phyloP scores from a whole-genome alignment of 202 grass and related monocot genomes.

The Hordeum pubiflorum region DNA sequence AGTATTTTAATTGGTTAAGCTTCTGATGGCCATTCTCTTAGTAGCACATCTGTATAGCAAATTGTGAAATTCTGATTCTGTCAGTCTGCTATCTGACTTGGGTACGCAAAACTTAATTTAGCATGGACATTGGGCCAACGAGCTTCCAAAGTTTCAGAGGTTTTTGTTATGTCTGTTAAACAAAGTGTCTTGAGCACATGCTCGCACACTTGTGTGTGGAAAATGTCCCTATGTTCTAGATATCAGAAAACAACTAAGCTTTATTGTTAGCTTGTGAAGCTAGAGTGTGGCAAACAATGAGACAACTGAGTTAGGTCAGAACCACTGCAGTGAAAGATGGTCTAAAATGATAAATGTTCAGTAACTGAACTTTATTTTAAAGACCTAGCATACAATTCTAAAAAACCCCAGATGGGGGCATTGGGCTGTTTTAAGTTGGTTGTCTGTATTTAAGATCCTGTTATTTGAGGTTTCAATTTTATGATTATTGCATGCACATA shows the following conservation, averaged over 20 bases:
- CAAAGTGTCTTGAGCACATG: background rate
- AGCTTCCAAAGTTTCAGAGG: background rate
- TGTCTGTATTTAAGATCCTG: background rate
- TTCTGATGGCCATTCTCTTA: background rate
- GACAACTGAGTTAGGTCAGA: background rate
- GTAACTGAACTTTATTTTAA: background rate
- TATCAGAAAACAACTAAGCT: background rate
- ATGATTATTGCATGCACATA: background rate
- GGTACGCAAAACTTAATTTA: background rate
- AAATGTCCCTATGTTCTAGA: background rate
- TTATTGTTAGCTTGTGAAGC: slow-evolving; percentile 16
- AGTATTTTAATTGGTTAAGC: background rate
- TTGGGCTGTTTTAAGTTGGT: background rate
- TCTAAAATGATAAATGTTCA: background rate
- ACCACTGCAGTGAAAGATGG: background rate
- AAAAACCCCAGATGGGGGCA: background rate
- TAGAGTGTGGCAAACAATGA: background rate
- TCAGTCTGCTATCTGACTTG: background rate
- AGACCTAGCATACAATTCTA: background rate
- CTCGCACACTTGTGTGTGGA: background rate
- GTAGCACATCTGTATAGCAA: background rate
- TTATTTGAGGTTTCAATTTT: background rate
- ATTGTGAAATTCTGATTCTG: background rate
- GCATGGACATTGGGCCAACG: background rate
- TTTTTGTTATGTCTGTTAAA: background rate